Evolutionary conservation across 1,284 basidiomycete species (phyloP), one percentile per base, ranked within the genome.

Genomic region (Xerocomus minutiporus): DNA sequence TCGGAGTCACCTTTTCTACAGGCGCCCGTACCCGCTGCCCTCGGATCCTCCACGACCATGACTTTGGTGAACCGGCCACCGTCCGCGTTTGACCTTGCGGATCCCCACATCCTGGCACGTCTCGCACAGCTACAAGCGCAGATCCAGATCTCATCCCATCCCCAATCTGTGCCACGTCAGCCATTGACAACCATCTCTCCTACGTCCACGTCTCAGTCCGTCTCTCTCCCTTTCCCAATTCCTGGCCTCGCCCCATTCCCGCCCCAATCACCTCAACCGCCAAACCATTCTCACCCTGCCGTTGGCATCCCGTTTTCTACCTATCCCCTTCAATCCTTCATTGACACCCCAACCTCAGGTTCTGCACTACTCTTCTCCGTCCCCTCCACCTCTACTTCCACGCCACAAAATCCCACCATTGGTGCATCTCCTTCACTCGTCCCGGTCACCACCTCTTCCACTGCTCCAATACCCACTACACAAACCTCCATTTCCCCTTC

Each of bases 111-210:
- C 39, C 25, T 67, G 4, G 52, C 55, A 2, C 64, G 61, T 31
- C 52, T 70, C 8, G 57, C 53, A 26, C 65, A 69, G 23, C 47
- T 68, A 15, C 63, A 68, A 43, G 3, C 41, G 2, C 54, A 49
- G 12, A 39, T 48, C 4, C 63, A 57, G 35, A 46, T 54, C 8
- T 57, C 52, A 13, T 3, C 52, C 0, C 55, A 48, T 43, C 0
- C 28, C 12, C 57, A 50, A 25, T 5, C 42, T 9, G 11, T 38
- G n/a, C 41, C 62, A n/a, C 46, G 28, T 4, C 58, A 58, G 38
- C 28, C 53, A n/a, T 51, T 54, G 25, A 38, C 45, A 29, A 29
- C 25, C 12, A 11, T 48, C 9, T 36, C 47, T 12, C 26, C 44
- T 9, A 12, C 36, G 8, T 13, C 55, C 6, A 29, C 57, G 8